Conservation (phyloP, 1,284 basidiomycete genomes). For the Tilletia horrida region DNA sequence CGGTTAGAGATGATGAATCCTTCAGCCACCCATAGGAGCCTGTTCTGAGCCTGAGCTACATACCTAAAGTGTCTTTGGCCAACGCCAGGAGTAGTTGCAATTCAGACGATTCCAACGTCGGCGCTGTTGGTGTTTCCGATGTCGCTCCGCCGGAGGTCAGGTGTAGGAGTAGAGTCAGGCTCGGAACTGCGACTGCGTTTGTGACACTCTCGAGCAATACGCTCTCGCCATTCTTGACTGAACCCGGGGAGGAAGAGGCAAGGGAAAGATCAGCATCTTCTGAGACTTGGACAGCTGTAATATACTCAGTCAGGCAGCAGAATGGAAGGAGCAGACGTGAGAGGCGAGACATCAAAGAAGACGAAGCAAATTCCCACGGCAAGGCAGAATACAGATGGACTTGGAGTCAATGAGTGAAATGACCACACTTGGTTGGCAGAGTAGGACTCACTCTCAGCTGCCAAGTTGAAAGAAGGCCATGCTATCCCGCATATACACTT, state of each 20-base stretch:
- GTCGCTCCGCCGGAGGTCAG: conserved; percentile 22
- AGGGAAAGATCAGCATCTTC: not conserved
- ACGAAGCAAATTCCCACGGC: not conserved
- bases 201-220: not conserved
- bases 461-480: conserved; percentile 47
- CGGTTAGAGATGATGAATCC: not conserved
- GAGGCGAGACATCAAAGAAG: too few species aligned
- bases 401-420: not conserved
- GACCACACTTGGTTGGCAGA: not conserved
- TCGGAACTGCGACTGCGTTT: not conserved
- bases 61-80: not conserved
- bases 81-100: not conserved
- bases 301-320: not conserved
- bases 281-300: not conserved
- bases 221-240: not conserved
- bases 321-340: too few species aligned
- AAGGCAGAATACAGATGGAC: not conserved
- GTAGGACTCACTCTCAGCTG: conserved; percentile 23
- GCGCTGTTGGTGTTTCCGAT: not conserved
- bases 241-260: not conserved
- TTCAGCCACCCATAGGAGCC: conserved; percentile 23
- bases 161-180: not conserved
- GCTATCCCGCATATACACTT: conserved; percentile 28
- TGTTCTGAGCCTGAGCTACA: conserved; percentile 26
- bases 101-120: not conserved